Evolutionary conservation across 2,329 filamentous ascomycete species (phyloP), one percentile per base, ranked within the genome.

Genomic region (Trichophyton rubrum): DNA sequence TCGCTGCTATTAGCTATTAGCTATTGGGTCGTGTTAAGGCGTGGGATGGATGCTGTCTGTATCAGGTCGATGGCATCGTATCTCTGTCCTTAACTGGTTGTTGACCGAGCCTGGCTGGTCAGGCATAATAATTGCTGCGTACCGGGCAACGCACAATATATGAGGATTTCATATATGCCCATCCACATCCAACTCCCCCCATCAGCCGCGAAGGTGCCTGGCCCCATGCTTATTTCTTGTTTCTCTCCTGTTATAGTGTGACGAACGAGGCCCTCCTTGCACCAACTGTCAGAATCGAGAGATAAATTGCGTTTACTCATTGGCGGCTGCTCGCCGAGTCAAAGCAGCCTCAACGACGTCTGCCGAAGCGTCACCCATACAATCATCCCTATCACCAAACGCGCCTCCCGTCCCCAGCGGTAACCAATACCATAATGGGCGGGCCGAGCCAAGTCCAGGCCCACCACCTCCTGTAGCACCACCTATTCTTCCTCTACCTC

Each of bases 181-280:
- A 27, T 33, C 27, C 15, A 27, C n/a, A 51, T 30, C 27, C 22
- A 27, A 30, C 6, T 6, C 33, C 33, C 33, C 33, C 51, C 24
- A 20, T 55, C 27, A n/a, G n/a, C 51, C 33, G 51, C 51, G n/a
- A n/a, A 35, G 40, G 30, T 56, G 17, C 8, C 17, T 30, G 27
- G 22, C 40, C 15, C 35, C 43, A 41, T 43, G 51, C 61, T 15
- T 30, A 8, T 40, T 40, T 20, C 43, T 24, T 22, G 53, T 22
- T 45, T 40, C 11, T 38, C 33, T 38, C 8, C 9, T 24, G 24
- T 61, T 61, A 66, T 49, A 73, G 71, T 75, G 73, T 62, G 71
- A 75, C 60, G 73, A 75, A 65, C 65, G 65, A 62, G 71, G 72
- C 9, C 72, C 73, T n/a, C 71, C 71, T 30, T 75, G 73, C 63